A percentile compares a stretch with the other conserved stretches of the same genome.
These are phyloP conservation scores for Ustilago curta DNA, from an alignment of 1,284 basidiomycete genomes.

Conservation along the genomic window DNA sequence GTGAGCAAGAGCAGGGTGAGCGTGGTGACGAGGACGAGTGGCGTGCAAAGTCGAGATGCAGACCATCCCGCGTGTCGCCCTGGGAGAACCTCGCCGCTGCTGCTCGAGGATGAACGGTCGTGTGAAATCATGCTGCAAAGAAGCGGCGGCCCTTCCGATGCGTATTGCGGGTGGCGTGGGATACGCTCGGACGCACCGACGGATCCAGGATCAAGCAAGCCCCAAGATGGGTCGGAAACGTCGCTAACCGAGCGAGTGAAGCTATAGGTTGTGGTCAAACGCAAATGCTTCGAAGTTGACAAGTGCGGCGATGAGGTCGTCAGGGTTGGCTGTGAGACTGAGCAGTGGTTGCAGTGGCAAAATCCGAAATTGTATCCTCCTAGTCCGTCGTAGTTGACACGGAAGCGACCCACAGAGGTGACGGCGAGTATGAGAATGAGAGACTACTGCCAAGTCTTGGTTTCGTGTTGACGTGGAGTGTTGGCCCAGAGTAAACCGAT, in stretches of 20 bases:
- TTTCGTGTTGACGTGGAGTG: conserved; percentile 2
- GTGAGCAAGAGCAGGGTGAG: conserved; percentile 12
- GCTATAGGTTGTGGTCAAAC: no score
- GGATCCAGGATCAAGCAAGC: neutral
- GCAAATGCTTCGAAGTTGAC: no score
- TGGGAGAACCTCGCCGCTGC: conserved; percentile 17
- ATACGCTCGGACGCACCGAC: conserved; percentile 3
- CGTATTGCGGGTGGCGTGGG: neutral
- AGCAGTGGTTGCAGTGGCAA: neutral
- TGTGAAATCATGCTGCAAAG: conserved; percentile 12
- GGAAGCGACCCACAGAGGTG: neutral
- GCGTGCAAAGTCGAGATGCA: conserved; percentile 12
- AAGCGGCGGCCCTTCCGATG: conserved; percentile 12
- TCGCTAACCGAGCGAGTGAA: no score
- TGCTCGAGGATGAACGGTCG: conserved; percentile 13
- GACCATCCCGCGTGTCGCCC: neutral
- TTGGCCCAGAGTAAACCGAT: neutral
- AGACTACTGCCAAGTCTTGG: neutral
- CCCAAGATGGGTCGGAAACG: neutral
- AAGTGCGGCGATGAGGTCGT: neutral
- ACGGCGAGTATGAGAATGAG: neutral
- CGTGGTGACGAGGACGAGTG: conserved; percentile 4
- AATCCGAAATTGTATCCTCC: neutral
- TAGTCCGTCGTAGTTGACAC: neutral
- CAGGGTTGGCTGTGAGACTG: neutral